phyloP scores from a whole-genome alignment of 768 basidiomycete species.

The Dioszegia crocea region DNA sequence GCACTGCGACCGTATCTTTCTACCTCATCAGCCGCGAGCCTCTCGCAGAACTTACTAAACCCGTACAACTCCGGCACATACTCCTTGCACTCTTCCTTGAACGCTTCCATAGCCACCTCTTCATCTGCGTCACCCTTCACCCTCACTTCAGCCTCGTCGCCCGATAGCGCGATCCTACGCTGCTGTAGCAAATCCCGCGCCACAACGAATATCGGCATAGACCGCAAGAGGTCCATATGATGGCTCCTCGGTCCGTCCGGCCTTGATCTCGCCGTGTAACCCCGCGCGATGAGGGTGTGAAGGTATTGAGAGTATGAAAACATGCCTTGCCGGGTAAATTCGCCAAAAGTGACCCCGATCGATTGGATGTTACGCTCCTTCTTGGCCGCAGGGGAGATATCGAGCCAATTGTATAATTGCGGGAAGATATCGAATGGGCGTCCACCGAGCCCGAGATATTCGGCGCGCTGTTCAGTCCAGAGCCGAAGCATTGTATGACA shows the following conservation, averaged over 20 bases:
- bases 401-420: constrained; percentile 42
- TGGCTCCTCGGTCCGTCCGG: constrained; percentile 16
- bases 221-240: constrained; percentile 31
- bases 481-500: constrained; percentile 35
- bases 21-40: constrained; percentile 5
- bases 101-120: constrained; percentile 11
- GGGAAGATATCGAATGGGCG: constrained; percentile 32
- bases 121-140: constrained; percentile 25
- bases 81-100: constrained; percentile 35
- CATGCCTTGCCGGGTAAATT: constrained; percentile 37
- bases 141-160: constrained; percentile 24
- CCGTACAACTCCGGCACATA: constrained; percentile 43
- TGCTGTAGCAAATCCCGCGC: constrained; percentile 38
- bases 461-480: constrained; percentile 33
- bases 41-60: constrained; percentile 13
- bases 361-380: constrained; percentile 33
- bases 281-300: constrained; percentile 37
- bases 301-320: constrained; percentile 45
- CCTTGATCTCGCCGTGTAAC: constrained; percentile 26
- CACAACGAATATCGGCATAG: constrained; percentile 40
- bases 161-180: constrained; percentile 32
- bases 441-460: constrained; percentile 16
- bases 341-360: constrained; percentile 42
- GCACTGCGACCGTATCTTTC: constrained; percentile 30
- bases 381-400: constrained; percentile 26